A percentile compares a stretch with the other conserved stretches of the same genome.
phyloP scores from a whole-genome alignment of 441 rosid species.

The Pelargonium cotyledonis region DNA sequence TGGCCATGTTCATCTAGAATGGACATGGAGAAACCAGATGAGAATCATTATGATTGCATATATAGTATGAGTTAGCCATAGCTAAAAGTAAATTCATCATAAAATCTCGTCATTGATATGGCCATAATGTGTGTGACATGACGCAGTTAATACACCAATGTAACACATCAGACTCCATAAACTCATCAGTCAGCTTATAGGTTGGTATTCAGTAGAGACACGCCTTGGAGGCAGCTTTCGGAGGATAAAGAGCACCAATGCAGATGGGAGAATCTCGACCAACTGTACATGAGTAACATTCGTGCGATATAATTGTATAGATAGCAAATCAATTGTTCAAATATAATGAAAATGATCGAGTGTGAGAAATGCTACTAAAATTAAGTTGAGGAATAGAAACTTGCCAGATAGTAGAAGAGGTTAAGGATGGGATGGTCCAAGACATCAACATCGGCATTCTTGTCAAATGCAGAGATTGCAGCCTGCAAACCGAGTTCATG shows the following conservation, averaged over 20 bases:
- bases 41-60: too few species aligned
- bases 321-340: too few species aligned
- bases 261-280: neutral
- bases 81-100: conserved; percentile 1
- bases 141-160: neutral
- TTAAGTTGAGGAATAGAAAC: neutral
- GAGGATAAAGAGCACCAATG: neutral
- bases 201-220: neutral
- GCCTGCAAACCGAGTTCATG: neutral
- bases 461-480: neutral
- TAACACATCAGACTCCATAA: neutral
- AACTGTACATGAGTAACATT: neutral
- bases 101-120: neutral
- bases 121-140: neutral
- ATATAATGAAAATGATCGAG: too few species aligned
- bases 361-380: neutral
- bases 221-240: conserved; percentile 1
- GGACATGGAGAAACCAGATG: too few species aligned
- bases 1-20: too few species aligned
- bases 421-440: too few species aligned
- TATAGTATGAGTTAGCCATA: neutral
- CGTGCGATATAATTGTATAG: neutral
- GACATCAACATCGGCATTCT: too few species aligned
- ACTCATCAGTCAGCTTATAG: neutral
- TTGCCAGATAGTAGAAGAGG: too few species aligned